Base-by-base conservation (phyloP, 2,329 filamentous ascomycete genomes). In the Zasmidium citrigriseum region DNA sequence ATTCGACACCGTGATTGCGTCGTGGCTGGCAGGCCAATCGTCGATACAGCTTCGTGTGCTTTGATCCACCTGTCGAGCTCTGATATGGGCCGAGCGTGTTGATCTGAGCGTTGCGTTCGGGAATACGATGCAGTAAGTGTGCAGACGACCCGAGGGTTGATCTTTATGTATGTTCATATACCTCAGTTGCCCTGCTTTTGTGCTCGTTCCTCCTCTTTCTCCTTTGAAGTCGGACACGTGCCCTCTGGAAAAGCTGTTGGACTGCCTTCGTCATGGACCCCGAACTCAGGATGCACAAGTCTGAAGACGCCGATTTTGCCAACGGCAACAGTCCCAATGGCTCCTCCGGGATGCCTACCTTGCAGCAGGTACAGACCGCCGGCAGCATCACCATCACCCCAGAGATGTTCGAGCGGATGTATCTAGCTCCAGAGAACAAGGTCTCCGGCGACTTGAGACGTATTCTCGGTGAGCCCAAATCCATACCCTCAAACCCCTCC, bases 381-480 rank as follows among this genome's bases (percentile, higher is more conserved):
- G 62, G 62, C 46, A 60, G 57, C 55, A 55, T 64, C 41, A 62
- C 57, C 14, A 58, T 62, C 27, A 62, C 62, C 22, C 60, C 64
- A 1, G 64, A 64, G 47, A 61, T 63, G 59, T 67, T 66, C 55
- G 64, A 66, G 46, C 63, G 64, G 20, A 62, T 66, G 58, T 66
- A 67, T 38, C 60, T 67, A 21, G 41, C 57, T 20, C 65, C 64
- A 1, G 52, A 58, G 44, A 66, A 55, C 34, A 59, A 58, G 49
- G 62, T 63, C 45, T 51, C 59, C 9, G 64, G 64, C 2, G 59
- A 58, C 21, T 50, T 67, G 2, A 51, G 64, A 48, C 60, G 54
- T 12, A 63, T 54, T n/a, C 53, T 67, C 22, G 64, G 57, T 46
- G n/a, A n/a, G n/a, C n/a, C n/a, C n/a, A n/a, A n/a, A n/a, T n/a